Evolutionary conservation across 345 rosid species (phyloP).

Genomic region (Ceriops tagal): DNA sequence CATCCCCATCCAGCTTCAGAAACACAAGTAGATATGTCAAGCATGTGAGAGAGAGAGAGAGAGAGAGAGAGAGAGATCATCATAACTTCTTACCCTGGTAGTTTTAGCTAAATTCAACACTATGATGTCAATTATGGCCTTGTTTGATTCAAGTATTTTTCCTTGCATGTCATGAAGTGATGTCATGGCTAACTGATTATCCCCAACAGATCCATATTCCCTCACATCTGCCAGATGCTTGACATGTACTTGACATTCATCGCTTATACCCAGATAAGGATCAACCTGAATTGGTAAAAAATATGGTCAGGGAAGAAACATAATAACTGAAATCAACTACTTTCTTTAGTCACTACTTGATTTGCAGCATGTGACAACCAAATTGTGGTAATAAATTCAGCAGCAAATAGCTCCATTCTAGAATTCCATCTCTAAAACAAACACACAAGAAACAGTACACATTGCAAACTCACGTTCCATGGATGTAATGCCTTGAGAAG

Average conservation of each 20-base stretch:
- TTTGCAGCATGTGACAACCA: too few species aligned
- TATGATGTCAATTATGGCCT: conserved; percentile 41
- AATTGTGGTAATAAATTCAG: too few species aligned
- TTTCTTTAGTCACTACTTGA: background rate
- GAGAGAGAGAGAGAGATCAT: background rate
- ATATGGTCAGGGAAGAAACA: background rate
- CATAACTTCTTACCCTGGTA: conserved; percentile 47
- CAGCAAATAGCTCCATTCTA: too few species aligned
- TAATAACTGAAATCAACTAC: background rate
- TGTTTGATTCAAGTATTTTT: conserved; percentile 47
- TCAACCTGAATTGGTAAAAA: conserved; percentile 48
- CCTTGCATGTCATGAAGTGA: conserved; percentile 50
- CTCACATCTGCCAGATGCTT: conserved; percentile 59
- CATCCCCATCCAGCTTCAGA: conserved; percentile 58
- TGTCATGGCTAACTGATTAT: conserved; percentile 60
- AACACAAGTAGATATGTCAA: conserved; percentile 14
- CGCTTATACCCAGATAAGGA: conserved; percentile 66
- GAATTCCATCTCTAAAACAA: background rate
- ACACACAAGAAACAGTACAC: background rate
- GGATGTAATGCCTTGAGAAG: conserved; percentile 53
- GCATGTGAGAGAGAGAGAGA: conserved; percentile 5
- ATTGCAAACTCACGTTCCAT: conserved; percentile 50
- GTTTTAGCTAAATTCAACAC: conserved; percentile 47
- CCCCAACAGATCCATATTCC: conserved; percentile 64
- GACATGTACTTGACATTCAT: conserved; percentile 62